Conservation (phyloP, 2,329 filamentous ascomycete genomes). For the Albophoma yamanashiensis region DNA sequence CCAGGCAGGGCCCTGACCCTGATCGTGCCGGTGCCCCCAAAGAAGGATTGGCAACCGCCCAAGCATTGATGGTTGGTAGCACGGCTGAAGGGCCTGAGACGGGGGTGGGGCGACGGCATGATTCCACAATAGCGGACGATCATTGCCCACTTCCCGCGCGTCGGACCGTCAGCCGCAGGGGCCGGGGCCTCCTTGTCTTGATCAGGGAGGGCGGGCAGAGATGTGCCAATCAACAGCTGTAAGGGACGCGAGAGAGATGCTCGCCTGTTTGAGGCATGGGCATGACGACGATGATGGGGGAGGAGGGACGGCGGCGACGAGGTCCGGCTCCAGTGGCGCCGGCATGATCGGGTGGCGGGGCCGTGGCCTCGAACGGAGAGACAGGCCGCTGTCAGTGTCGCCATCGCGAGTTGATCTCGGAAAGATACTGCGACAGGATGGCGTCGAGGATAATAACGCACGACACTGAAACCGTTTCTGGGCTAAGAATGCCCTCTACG, state of each 20-base stretch:
- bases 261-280: not conserved
- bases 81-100: not conserved
- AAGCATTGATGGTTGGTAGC: not conserved
- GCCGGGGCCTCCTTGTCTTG: not conserved
- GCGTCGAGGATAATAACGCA: not conserved
- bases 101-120: not conserved
- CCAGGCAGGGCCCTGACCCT: not conserved
- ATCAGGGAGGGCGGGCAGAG: not conserved
- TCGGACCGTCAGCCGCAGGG: slow-evolving; percentile 3
- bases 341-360: slow-evolving; percentile 1
- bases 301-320: not conserved
- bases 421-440: not conserved
- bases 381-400: not conserved
- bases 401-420: not conserved
- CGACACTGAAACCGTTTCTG: not conserved
- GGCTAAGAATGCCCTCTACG: not conserved
- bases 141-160: slow-evolving; percentile 1
- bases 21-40: not conserved
- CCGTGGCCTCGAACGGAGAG: not conserved
- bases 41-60: not conserved
- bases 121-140: not conserved
- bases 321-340: not conserved
- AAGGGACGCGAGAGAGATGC: not conserved
- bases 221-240: not conserved
- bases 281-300: not conserved